Base-by-base conservation (phyloP, 768 basidiomycete species). In the Strobilomyces dryophilus region DNA sequence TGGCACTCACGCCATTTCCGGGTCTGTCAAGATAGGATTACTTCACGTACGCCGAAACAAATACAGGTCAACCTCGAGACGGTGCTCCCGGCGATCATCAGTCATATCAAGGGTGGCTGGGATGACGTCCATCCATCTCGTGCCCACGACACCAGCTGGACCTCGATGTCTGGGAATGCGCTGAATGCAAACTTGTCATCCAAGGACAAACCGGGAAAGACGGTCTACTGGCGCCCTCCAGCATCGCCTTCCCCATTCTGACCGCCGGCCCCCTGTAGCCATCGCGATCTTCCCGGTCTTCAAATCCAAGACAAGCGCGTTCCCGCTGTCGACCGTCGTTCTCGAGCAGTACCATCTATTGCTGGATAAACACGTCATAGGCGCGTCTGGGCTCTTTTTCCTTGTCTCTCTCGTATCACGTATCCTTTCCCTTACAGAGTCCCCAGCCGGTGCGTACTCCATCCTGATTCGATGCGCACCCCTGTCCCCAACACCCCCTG, bases 331-430 rank as follows among this genome's bases (percentile, higher is more conserved):
- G 1, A 93, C 89, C 5, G 79, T 95, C 49, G 75, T 97, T 58
- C 83, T 97, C 61, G 92, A 95, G 64, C 95, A 97, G 66, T 98
- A 87, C 67, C 83, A 95, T 24, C 93, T 95, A 0, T 92, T 95
- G 0, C 77, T 93, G 43, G 87, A 81, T 61, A 85, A 83, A 56
- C 77, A 80, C 57, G 78, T 89, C 54, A 78, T 95, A 54, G 93
- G 91, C 83, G 65, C 39, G 70, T 31, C 26, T 55, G 7, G 1
- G 3, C 11, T n/a, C 29, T 4, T 15, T 36, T 17, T 24, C 10
- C 15, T 9, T 14, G 8, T 36, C 21, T 18, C 26, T 24, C 27
- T 6, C 29, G 6, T 26, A 26, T 39, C 47, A 43, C 9, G 7
- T n/a, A n/a, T n/a, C n/a, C n/a, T n/a, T n/a, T n/a, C 12, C 15